phyloP scores from a whole-genome alignment of 2,329 filamentous ascomycete species.

The Cytospora piceae region DNA sequence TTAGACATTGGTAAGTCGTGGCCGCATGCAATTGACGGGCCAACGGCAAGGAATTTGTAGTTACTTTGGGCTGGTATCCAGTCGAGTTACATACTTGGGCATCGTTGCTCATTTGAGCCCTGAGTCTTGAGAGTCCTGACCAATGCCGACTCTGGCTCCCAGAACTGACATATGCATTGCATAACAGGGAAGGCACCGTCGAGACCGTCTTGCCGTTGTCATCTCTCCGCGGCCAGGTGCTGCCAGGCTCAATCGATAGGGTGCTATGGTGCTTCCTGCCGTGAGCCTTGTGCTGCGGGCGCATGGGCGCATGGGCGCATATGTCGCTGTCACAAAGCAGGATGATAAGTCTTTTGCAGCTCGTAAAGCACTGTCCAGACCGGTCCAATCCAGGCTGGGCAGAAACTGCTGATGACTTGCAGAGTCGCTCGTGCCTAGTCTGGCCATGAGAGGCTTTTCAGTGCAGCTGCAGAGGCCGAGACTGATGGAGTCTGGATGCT shows the following conservation, averaged over 20 bases:
- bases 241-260: background rate
- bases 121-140: background rate
- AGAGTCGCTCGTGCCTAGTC: background rate
- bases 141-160: background rate
- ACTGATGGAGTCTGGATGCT: slow-evolving; percentile 10
- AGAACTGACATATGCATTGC: background rate
- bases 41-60: background rate
- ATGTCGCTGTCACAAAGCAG: background rate
- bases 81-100: background rate
- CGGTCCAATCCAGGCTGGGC: background rate
- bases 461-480: slow-evolving; percentile 14
- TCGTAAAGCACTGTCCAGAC: background rate
- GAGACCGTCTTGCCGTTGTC: slow-evolving; percentile 3
- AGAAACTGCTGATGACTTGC: background rate
- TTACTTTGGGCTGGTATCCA: background rate
- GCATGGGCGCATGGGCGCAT: background rate
- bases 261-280: background rate
- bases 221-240: background rate
- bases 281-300: background rate
- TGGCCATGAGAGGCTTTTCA: slow-evolving; percentile 3
- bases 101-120: background rate
- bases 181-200: slow-evolving; percentile 6
- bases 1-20: background rate
- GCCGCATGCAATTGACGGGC: background rate
- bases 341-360: background rate